Base-by-base conservation (phyloP, 176 grass and related monocot genomes). In the Saccharum officinarum region DNA sequence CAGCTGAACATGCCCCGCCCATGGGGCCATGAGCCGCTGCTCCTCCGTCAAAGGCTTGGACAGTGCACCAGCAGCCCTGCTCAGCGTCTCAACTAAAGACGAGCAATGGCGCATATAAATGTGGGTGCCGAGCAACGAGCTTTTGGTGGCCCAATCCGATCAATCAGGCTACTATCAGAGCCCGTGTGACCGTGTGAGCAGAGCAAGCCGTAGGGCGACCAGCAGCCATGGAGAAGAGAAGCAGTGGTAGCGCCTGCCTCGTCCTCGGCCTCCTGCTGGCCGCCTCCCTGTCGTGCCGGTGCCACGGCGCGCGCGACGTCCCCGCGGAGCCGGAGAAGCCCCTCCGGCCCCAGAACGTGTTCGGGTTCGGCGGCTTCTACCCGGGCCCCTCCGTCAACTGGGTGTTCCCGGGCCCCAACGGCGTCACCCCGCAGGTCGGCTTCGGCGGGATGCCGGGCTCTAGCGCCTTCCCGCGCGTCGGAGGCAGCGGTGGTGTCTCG, bases 281-380 rank as follows among this genome's bases (percentile, higher is more conserved):
- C 49, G 36, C 76, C 63, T 64, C 65, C 61, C 31, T 77, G 13
- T 62, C 52, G 71, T 59, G 75, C 5, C 40, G 8, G 71, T 80
- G 89, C 80, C 30, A 81, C 68, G 81, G 65, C 36, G 69, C 42
- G 65, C 84, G 89, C 81, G 82, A 11, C 77, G 28, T 88, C 69
- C 89, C 69, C 10, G 69, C 30, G 2, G 84, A 84, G 75, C 60
- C 89, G 31, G 60, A 63, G 82, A 76, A 77, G 77, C 54, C 89
- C 3, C 83, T 88, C 69, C 70, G 64, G 34, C 89, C 89, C 10
- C 77, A 88, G 77, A 88, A 91, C 41, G 89, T 87, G 45, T 87
- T 87, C 30, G 88, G 89, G 59, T 90, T 75, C 12, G 89, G 84
- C 69, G 89, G 89, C 22, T 86, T 90, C 80, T 90, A 86, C 80